phyloP scores from a whole-genome alignment of 2,329 filamentous ascomycete species.

The Cephalotrichum gorgonifer region DNA sequence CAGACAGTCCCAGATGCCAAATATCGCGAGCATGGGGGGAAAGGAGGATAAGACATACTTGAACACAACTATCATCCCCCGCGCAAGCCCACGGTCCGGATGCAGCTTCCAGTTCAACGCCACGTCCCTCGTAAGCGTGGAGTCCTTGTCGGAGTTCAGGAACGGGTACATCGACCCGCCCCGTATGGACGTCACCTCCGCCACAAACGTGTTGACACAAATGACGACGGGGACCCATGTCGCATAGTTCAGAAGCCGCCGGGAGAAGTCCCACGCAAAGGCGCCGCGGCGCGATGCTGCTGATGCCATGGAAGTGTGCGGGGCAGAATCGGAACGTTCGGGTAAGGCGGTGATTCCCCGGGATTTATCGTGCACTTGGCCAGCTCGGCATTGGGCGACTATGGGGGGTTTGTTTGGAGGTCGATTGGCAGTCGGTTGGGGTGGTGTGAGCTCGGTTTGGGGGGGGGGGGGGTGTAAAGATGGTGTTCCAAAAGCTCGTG shows the following conservation, averaged over 20 bases:
- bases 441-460: neutral
- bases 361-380: neutral
- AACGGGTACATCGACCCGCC: slow-evolving; percentile 69
- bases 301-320: neutral
- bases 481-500: neutral
- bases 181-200: slow-evolving; percentile 44
- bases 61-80: slow-evolving; percentile 69
- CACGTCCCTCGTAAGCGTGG: slow-evolving; percentile 41
- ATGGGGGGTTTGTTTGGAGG: too few species aligned
- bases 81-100: slow-evolving; percentile 44
- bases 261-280: slow-evolving; percentile 3
- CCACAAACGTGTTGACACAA: slow-evolving; percentile 51
- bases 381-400: neutral
- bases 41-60: slow-evolving; percentile 30
- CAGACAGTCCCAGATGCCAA: neutral
- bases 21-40: neutral
- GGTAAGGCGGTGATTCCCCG: neutral
- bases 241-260: slow-evolving; percentile 1
- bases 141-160: slow-evolving; percentile 56
- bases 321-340: neutral
- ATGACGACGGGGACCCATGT: slow-evolving; percentile 50
- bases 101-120: slow-evolving; percentile 50
- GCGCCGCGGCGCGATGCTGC: neutral
- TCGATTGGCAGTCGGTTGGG: too few species aligned
- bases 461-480: neutral